A percentile compares a stretch with the other conserved stretches of the same genome.
These are phyloP conservation scores for Paraphoma chrysanthemicola DNA, from an alignment of 2,329 filamentous ascomycete species.

Conservation along the genomic window DNA sequence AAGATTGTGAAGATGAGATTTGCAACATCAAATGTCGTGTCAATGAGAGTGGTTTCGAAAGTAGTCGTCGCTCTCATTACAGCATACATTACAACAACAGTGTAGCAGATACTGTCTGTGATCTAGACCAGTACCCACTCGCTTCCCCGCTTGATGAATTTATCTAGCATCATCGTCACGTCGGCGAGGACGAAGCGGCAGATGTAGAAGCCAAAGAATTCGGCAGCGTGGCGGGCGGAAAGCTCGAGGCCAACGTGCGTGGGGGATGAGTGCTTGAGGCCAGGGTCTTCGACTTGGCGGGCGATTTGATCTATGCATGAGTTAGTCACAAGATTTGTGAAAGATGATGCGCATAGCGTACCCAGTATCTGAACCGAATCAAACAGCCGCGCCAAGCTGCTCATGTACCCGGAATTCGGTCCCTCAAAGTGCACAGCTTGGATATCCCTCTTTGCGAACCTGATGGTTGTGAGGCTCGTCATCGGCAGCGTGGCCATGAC, in stretches of 20 bases:
- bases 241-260: slow-evolving; percentile 96
- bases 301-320: slow-evolving; percentile 80
- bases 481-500: slow-evolving; percentile 64
- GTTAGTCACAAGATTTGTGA: slow-evolving; percentile 9
- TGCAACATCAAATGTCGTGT: background rate
- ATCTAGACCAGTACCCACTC: slow-evolving; percentile 80
- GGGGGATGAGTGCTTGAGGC: slow-evolving; percentile 86
- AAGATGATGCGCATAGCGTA: slow-evolving; percentile 56
- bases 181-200: slow-evolving; percentile 94
- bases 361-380: slow-evolving; percentile 92
- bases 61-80: background rate
- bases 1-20: background rate
- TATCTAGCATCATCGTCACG: slow-evolving; percentile 84
- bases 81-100: slow-evolving; percentile 2
- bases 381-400: slow-evolving; percentile 85
- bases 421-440: slow-evolving; percentile 75
- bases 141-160: slow-evolving; percentile 94
- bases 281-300: slow-evolving; percentile 93
- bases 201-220: slow-evolving; percentile 97
- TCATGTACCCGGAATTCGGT: slow-evolving; percentile 90
- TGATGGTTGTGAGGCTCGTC: slow-evolving; percentile 76
- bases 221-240: slow-evolving; percentile 88
- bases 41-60: background rate
- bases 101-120: background rate
- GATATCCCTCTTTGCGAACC: slow-evolving; percentile 75